Evolutionary conservation across 78 protist genomes (phyloP).

Genomic region (Dictyostelium brefeldianum): DNA sequence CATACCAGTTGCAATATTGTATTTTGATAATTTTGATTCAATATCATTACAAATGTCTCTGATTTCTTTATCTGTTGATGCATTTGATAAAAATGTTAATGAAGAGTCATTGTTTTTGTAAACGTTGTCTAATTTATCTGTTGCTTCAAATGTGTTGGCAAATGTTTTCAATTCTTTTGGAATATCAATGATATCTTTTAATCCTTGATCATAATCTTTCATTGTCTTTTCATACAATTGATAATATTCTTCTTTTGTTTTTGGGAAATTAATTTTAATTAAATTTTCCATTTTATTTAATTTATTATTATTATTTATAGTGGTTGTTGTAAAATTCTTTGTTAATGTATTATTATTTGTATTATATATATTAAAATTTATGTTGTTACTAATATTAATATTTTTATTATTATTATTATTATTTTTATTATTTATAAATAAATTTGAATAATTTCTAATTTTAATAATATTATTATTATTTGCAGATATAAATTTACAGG

Average conservation of each 20-base stretch:
- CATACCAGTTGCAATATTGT: conserved; percentile 17
- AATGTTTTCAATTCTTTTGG: conserved; percentile 45
- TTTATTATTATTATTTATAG: conserved; percentile 11
- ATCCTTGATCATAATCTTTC: conserved; percentile 4
- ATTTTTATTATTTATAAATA: neutral
- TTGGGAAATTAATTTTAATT: conserved; percentile 47
- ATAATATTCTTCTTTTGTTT: conserved; percentile 14
- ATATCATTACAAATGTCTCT: conserved; percentile 68
- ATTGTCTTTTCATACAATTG: neutral
- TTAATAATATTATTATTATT: neutral
- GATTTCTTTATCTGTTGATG: conserved; percentile 23
- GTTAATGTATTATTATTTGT: neutral
- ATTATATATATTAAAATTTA: neutral
- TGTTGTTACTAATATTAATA: neutral
- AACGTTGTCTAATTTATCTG: conserved; percentile 11
- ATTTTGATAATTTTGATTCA: conserved; percentile 25
- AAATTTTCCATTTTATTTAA: neutral
- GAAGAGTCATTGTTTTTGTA: neutral
- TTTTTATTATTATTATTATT: neutral
- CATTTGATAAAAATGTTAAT: conserved; percentile 39
- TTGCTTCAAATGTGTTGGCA: conserved; percentile 32
- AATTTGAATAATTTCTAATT: neutral
- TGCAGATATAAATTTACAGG: too few relatives aligned
- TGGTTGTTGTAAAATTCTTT: neutral
- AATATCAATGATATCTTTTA: conserved; percentile 50